A percentile compares a stretch with the other conserved stretches of the same genome.
These are phyloP conservation scores for Dinochytrium kinnereticum DNA, from an alignment of 371 early-diverging fungal species.

Conservation along the genomic window DNA sequence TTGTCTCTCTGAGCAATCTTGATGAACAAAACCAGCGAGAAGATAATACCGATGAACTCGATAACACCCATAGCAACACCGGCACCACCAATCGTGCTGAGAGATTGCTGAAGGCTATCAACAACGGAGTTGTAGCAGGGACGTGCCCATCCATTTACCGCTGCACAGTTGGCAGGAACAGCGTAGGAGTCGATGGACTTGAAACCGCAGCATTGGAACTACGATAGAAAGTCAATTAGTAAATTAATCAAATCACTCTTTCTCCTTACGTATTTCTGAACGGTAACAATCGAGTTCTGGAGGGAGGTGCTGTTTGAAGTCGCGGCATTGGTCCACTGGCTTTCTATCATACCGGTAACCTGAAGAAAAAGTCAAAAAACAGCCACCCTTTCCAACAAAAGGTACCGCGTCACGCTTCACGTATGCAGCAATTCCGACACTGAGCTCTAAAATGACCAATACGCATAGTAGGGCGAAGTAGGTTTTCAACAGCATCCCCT, in stretches of 20 bases:
- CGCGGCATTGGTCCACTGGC: conserved; percentile 42
- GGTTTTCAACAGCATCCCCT: conserved; percentile 60
- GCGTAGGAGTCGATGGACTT: conserved; percentile 34
- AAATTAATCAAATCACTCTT: neutral
- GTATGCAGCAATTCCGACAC: conserved; percentile 56
- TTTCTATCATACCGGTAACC: conserved; percentile 33
- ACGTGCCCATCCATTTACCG: conserved; percentile 10
- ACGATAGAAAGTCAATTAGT: neutral
- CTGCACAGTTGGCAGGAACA: conserved; percentile 41
- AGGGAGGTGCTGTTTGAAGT: conserved; percentile 15
- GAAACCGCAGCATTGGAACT: conserved; percentile 58
- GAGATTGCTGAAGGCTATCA: conserved; percentile 33
- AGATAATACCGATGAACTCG: conserved; percentile 53
- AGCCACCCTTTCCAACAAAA: neutral
- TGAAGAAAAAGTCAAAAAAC: conserved; percentile 12
- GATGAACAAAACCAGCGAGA: conserved; percentile 51
- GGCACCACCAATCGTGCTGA: conserved; percentile 55
- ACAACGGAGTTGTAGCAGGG: conserved; percentile 41
- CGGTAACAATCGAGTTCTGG: conserved; percentile 22
- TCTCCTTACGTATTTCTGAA: conserved; percentile 27
- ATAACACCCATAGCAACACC: conserved; percentile 56
- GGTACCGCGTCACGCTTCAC: conserved; percentile 45
- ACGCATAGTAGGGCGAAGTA: conserved; percentile 58
- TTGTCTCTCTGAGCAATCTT: conserved; percentile 52
- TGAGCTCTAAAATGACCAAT: conserved; percentile 54